Evolutionary conservation across 176 grass and related monocot genomes (phyloP), one percentile per base, ranked within the genome.

Genomic region (Ensete ventricosum): DNA sequence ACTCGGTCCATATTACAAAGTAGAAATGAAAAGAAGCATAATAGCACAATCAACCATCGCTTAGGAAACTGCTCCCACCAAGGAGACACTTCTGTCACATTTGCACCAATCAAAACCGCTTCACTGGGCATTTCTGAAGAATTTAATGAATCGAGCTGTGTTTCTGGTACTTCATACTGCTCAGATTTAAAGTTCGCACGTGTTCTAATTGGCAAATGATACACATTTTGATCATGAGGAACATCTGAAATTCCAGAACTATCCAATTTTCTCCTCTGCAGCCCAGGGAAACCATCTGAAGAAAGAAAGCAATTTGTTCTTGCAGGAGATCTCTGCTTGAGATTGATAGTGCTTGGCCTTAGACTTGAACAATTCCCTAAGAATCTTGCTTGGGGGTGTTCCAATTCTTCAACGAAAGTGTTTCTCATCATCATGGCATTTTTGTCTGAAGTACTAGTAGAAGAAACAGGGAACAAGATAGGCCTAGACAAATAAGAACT

Each of bases 1-100:
- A 93, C 90, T 53, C 94, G 88, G 68, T 98, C 94, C 94, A 98
- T 93, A 71, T 98, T 98, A 82, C 94, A 98, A 50, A 98, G 94
- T 68, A 93, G 86, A 80, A 98, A 98, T 0, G 94, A 10, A 75
- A 89, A 93, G 77, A 89, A 98, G 78, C 90, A 98, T 23, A 98
- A 69, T 21, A 98, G 74, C 69, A 93, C 94, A 11, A 98, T 76
- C 4, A 72, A 81, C 90, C 88, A 91, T 17, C 94, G 85, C 78
- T 82, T 93, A 14, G 94, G 90, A 29, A 98, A 91, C 71, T 88
- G 69, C 79, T 96, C 65, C 89, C 93, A 96, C 93, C 93, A 97
- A 13, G 83, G 71, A 50, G 87, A 79, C 57, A 16, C 21, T 71
- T 82, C 80, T 60, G 73, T 69, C 50, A 69, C 73, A 11, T 64